phyloP scores from a whole-genome alignment of 2,329 filamentous ascomycete genomes.

The Claviceps sp. region DNA sequence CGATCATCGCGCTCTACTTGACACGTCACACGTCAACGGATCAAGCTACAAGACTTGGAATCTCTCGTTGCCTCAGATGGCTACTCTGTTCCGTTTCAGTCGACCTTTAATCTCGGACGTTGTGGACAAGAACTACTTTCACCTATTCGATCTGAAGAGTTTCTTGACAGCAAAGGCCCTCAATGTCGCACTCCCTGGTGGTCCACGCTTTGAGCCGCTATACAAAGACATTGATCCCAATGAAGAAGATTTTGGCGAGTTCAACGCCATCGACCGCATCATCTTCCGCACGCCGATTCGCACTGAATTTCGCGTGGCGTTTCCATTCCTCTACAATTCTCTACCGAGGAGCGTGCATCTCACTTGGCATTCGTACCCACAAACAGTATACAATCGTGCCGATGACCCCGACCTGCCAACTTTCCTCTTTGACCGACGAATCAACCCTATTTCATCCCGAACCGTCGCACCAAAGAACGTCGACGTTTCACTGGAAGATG shows the following conservation, averaged over 20 bases:
- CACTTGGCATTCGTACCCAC: slow-evolving; percentile 87
- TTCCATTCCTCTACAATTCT: slow-evolving; percentile 92
- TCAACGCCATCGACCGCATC: slow-evolving; percentile 98
- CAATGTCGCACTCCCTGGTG: slow-evolving; percentile 95
- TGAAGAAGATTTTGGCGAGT: slow-evolving; percentile 97
- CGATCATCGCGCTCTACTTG: slow-evolving; percentile 78
- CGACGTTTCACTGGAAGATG: slow-evolving; percentile 83
- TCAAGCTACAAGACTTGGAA: slow-evolving; percentile 97
- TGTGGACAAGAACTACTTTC: slow-evolving; percentile 93
- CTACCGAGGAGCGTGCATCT: slow-evolving; percentile 87
- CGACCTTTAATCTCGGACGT: slow-evolving; percentile 82
- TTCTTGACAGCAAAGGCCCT: slow-evolving; percentile 93
- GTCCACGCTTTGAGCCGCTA: slow-evolving; percentile 87
- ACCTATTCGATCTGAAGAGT: slow-evolving; percentile 90
- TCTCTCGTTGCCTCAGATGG: slow-evolving; percentile 86
- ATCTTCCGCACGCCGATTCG: slow-evolving; percentile 93
- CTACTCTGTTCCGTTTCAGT: slow-evolving; percentile 82
- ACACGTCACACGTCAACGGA: slow-evolving; percentile 89
- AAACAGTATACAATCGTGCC: slow-evolving; percentile 77
- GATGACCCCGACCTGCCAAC: slow-evolving; percentile 84
- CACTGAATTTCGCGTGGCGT: slow-evolving; percentile 90
- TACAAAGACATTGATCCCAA: slow-evolving; percentile 99
- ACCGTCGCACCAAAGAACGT: slow-evolving; percentile 90
- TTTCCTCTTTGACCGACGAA: slow-evolving; percentile 95
- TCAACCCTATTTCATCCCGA: slow-evolving; percentile 93